A percentile compares a stretch with the other conserved stretches of the same genome.
These are phyloP conservation scores for Rhodotorula graminis DNA, from an alignment of 768 basidiomycete species.

Conservation along the genomic window DNA sequence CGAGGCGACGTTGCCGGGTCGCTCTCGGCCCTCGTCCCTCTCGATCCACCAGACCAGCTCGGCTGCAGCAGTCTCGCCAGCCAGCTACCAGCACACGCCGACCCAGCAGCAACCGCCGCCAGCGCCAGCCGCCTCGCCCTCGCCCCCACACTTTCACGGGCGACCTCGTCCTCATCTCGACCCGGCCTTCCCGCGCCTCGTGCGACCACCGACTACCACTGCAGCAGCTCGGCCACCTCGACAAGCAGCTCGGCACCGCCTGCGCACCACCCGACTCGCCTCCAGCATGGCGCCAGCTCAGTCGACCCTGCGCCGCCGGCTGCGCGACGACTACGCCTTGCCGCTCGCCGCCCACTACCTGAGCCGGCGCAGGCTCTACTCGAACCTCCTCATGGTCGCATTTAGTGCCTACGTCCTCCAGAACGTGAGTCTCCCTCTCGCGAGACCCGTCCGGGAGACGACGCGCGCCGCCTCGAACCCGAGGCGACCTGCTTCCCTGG, in stretches of 20 bases:
- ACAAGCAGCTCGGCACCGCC: neutral
- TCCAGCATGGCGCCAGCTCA: neutral
- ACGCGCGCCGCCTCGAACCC: too few species aligned
- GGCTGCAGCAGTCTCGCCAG: too few species aligned
- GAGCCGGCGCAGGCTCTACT: slow-evolving; percentile 2
- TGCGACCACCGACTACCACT: neutral
- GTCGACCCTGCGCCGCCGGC: neutral
- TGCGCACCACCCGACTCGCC: neutral
- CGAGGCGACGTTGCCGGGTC: too few species aligned
- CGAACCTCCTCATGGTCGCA: slow-evolving; percentile 23
- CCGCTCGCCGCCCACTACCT: slow-evolving; percentile 6
- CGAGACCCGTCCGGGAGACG: too few species aligned
- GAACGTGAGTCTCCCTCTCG: slow-evolving; percentile 10
- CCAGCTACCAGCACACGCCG: too few species aligned
- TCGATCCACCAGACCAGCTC: too few species aligned
- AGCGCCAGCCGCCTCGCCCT: too few species aligned
- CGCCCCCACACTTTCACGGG: neutral
- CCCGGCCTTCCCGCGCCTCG: too few species aligned
- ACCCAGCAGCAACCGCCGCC: too few species aligned
- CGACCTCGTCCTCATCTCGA: too few species aligned
- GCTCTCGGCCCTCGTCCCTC: too few species aligned
- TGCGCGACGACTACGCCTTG: neutral
- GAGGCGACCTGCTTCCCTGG: too few species aligned
- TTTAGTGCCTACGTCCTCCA: slow-evolving; percentile 27
- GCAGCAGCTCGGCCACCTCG: neutral